Percentiles rank a stretch among this genome's conserved stretches.
These are phyloP conservation scores for Aspergillus bertholletiae DNA, from an alignment of 495 filamentous ascomycete species.

Conservation along the genomic window DNA sequence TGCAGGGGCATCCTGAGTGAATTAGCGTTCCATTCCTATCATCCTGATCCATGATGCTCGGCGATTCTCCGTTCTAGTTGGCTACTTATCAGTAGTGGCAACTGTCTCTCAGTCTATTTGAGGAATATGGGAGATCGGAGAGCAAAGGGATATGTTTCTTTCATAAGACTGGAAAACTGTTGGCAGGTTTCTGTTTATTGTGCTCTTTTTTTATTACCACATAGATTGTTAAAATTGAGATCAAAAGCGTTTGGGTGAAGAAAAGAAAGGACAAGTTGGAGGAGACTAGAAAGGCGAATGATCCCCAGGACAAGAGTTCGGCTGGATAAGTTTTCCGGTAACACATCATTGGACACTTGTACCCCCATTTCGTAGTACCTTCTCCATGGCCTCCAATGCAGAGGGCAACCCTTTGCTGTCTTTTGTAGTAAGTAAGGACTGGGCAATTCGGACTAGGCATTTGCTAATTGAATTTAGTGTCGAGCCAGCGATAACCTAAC, in stretches of 20 bases:
- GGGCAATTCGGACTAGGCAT: too few species aligned
- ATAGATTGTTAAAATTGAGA: neutral
- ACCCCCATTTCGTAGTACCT: too few species aligned
- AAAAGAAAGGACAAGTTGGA: neutral
- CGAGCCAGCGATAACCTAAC: too few species aligned
- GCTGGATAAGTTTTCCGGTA: constrained; percentile 7
- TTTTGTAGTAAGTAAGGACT: too few species aligned
- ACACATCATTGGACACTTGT: neutral
- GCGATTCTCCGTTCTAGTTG: neutral
- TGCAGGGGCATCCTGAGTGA: neutral
- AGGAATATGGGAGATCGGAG: neutral
- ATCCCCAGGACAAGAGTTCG: neutral
- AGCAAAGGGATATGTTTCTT: neutral
- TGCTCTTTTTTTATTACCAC: neutral
- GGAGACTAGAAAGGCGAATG: neutral
- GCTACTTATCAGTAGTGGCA: neutral
- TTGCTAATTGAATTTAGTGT: too few species aligned
- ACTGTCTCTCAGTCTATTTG: neutral
- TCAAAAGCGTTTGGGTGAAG: neutral
- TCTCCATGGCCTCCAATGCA: too few species aligned
- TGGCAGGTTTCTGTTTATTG: neutral
- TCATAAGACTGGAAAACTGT: neutral
- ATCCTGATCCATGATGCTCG: too few species aligned
- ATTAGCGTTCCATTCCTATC: neutral
- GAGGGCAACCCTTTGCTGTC: too few species aligned